Evolutionary conservation across 1,284 basidiomycete species (phyloP).

Genomic region (Omphalotus olearius): DNA sequence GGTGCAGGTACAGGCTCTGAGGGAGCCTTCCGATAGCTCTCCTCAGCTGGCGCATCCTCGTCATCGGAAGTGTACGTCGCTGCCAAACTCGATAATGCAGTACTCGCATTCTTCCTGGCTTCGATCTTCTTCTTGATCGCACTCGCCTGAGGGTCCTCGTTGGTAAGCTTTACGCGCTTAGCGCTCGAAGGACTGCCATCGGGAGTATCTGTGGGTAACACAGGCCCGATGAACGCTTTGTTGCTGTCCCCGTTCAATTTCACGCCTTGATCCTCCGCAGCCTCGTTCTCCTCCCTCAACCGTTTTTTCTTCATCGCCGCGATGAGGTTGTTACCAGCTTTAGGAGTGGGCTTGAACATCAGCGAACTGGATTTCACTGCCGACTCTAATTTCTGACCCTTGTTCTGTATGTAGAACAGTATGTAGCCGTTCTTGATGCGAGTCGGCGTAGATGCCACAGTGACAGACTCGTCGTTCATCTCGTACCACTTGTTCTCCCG

Average conservation of each 20-base stretch:
- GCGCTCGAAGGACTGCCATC: slow-evolving; percentile 18
- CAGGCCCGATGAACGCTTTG: slow-evolving; percentile 59
- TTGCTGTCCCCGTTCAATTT: slow-evolving; percentile 31
- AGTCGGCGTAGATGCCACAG: slow-evolving; percentile 41
- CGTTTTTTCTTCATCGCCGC: slow-evolving; percentile 56
- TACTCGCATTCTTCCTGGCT: slow-evolving; percentile 34
- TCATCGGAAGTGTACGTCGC: slow-evolving; percentile 52
- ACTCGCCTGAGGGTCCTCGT: slow-evolving; percentile 56
- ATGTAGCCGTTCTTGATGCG: slow-evolving; percentile 86
- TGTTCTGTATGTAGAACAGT: slow-evolving; percentile 85
- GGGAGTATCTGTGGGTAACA: slow-evolving; percentile 42
- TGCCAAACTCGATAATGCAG: slow-evolving; percentile 28
- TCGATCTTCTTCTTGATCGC: slow-evolving; percentile 60
- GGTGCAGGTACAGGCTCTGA: not conserved
- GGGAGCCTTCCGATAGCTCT: slow-evolving; percentile 3
- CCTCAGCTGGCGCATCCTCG: slow-evolving; percentile 24
- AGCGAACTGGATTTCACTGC: slow-evolving; percentile 34
- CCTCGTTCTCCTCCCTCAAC: slow-evolving; percentile 37
- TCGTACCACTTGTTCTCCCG: slow-evolving; percentile 78
- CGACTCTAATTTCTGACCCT: slow-evolving; percentile 65
- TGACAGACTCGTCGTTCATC: slow-evolving; percentile 91
- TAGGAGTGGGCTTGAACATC: slow-evolving; percentile 17
- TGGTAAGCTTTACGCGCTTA: slow-evolving; percentile 23
- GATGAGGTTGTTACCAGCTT: slow-evolving; percentile 36
- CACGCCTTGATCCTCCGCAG: slow-evolving; percentile 40